Percentiles rank a stretch among this genome's conserved stretches.
These are phyloP conservation scores for Cymbomonas tetramitiformis DNA, from an alignment of 139 green algal genomes.

Conservation along the genomic window DNA sequence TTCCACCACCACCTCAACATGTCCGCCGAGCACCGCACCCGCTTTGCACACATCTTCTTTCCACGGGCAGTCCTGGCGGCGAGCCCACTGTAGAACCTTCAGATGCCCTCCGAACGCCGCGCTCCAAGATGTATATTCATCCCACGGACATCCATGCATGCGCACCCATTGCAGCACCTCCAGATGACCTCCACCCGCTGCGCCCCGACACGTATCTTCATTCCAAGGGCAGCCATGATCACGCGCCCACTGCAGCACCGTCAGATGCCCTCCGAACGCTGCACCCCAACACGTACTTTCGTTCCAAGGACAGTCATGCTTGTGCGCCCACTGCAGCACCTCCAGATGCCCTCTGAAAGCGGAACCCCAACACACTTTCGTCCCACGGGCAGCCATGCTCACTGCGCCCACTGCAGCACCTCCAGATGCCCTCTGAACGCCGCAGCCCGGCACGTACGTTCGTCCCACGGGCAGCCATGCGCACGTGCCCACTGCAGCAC, in stretches of 20 bases:
- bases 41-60: background rate
- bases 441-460: background rate
- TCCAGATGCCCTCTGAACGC: slow-evolving; percentile 6
- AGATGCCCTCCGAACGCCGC: slow-evolving; percentile 7
- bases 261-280: background rate
- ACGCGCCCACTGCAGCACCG: slow-evolving; percentile 3
- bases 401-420: slow-evolving; percentile 1
- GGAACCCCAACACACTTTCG: background rate
- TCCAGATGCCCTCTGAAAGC: slow-evolving; percentile 5
- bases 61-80: background rate
- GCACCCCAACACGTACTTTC: background rate
- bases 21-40: background rate
- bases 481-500: slow-evolving; percentile 1
- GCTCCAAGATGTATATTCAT: background rate
- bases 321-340: slow-evolving; percentile 2
- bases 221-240: slow-evolving; percentile 9
- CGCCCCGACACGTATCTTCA: background rate
- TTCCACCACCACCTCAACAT: slow-evolving; percentile 5
- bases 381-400: background rate
- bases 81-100: slow-evolving; percentile 1
- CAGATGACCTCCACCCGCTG: background rate
- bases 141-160: slow-evolving; percentile 3
- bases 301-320: slow-evolving; percentile 15
- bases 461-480: slow-evolving; percentile 3
- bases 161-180: slow-evolving; percentile 11